Percentiles rank a stretch among this genome's conserved stretches.
Conservation (phyloP, 2,329 filamentous ascomycete species). For the Diaporthe citrichinensis region DNA sequence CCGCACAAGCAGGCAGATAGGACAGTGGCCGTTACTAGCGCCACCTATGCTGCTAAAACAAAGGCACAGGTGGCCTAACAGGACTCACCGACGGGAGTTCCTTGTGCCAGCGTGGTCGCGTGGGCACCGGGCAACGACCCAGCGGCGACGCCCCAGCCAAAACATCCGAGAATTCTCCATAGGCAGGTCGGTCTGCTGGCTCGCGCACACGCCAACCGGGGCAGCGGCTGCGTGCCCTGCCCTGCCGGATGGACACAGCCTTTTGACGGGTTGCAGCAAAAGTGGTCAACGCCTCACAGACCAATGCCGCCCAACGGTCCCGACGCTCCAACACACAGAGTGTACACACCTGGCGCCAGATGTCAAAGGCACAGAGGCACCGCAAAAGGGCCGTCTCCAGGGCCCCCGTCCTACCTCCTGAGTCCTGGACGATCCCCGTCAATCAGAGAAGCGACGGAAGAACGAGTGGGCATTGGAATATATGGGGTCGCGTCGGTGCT, state of each 20-base stretch:
- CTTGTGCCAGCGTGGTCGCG: slow-evolving; percentile 24
- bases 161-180: slow-evolving; percentile 35
- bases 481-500: slow-evolving; percentile 33
- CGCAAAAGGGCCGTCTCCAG: slow-evolving; percentile 39
- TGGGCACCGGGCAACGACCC: slow-evolving; percentile 1
- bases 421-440: slow-evolving; percentile 26
- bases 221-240: neutral
- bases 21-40: slow-evolving; percentile 29
- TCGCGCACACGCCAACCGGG: slow-evolving; percentile 7
- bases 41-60: slow-evolving; percentile 4
- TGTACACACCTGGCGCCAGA: neutral
- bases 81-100: slow-evolving; percentile 39
- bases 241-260: slow-evolving; percentile 1
- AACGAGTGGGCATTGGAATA: slow-evolving; percentile 21
- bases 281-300: slow-evolving; percentile 17
- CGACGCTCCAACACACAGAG: neutral
- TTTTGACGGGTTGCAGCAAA: slow-evolving; percentile 7
- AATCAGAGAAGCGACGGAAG: slow-evolving; percentile 32
- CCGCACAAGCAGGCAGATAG: slow-evolving; percentile 26
- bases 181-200: slow-evolving; percentile 5
- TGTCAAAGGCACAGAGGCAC: slow-evolving; percentile 2
- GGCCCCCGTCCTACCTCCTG: slow-evolving; percentile 31
- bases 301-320: slow-evolving; percentile 9
- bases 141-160: slow-evolving; percentile 11
- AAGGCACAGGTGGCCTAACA: slow-evolving; percentile 30